Percentiles rank a stretch among this genome's conserved stretches.
These are phyloP conservation scores for Aureobasidium sp. DNA, from an alignment of 2,329 filamentous ascomycete species.

Conservation along the genomic window DNA sequence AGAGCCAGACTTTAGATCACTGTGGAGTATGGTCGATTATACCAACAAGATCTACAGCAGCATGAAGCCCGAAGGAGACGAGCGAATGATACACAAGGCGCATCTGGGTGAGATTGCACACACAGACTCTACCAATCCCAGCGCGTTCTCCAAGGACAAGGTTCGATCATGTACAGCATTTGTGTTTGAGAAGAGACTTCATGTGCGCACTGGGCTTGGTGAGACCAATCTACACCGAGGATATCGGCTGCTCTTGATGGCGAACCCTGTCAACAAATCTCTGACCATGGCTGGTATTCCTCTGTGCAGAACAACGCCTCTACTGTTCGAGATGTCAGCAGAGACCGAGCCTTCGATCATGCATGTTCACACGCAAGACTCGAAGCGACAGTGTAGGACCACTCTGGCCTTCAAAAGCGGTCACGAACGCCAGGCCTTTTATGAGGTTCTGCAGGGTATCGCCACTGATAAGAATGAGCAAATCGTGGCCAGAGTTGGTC, in stretches of 20 bases:
- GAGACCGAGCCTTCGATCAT: conserved; percentile 64
- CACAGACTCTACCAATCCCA: conserved; percentile 64
- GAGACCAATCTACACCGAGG: conserved; percentile 68
- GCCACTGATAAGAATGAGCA: conserved; percentile 61
- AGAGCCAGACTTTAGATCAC: conserved; percentile 68
- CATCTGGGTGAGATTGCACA: conserved; percentile 72
- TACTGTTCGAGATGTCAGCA: conserved; percentile 64
- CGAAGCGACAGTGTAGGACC: conserved; percentile 61
- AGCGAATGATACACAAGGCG: conserved; percentile 62
- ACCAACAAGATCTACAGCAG: conserved; percentile 67
- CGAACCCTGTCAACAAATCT: conserved; percentile 68
- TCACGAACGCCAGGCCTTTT: conserved; percentile 63
- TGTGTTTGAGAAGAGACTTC: conserved; percentile 65
- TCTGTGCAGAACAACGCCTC: conserved; percentile 57
- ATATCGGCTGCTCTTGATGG: conserved; percentile 71
- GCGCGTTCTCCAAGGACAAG: conserved; percentile 68
- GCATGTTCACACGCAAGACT: conserved; percentile 63
- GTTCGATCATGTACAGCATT: conserved; percentile 64
- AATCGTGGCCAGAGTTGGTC: conserved; percentile 59
- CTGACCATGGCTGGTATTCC: conserved; percentile 69
- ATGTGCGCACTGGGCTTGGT: conserved; percentile 65
- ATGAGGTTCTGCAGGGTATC: conserved; percentile 67
- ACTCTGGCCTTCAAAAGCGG: conserved; percentile 66
- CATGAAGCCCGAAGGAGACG: conserved; percentile 61
- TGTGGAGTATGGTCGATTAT: conserved; percentile 83